Conservation (phyloP, 2,329 filamentous ascomycete genomes). For the Penicillium rolfsii region DNA sequence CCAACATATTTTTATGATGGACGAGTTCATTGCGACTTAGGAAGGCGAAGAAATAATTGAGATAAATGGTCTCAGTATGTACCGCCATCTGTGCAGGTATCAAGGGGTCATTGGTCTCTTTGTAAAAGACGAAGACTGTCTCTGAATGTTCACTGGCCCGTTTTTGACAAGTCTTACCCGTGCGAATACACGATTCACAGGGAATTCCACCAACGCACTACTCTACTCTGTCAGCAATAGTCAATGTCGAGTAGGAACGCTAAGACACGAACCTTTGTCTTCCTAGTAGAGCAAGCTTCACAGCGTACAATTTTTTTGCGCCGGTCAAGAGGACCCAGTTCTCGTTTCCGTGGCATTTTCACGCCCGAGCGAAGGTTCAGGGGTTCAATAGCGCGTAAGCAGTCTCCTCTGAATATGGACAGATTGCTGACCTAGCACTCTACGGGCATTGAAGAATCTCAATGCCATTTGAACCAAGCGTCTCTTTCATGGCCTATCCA, state of each 20-base stretch:
- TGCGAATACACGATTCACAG: slow-evolving; percentile 1
- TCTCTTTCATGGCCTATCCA: not conserved
- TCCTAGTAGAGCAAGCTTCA: not conserved
- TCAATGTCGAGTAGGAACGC: not conserved
- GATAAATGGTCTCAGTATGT: not conserved
- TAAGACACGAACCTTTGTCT: not conserved
- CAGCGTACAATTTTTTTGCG: slow-evolving; percentile 1
- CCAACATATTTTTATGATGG: not conserved
- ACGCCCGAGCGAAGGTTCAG: not conserved
- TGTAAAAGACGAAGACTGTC: slow-evolving; percentile 3
- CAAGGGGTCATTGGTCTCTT: not conserved
- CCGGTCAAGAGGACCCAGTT: slow-evolving; percentile 2
- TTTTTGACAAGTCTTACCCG: not conserved
- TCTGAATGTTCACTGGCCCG: not conserved
- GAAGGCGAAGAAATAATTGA: slow-evolving; percentile 2
- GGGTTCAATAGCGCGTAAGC: not conserved
- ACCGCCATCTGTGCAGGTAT: not conserved
- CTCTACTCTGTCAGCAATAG: not conserved
- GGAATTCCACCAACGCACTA: not conserved
- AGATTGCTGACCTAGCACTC: not conserved
- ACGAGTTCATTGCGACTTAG: not conserved
- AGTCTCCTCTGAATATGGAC: not conserved
- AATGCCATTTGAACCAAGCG: not conserved
- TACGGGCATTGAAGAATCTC: not conserved
- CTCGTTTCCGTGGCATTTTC: not conserved